These are phyloP conservation scores for Trifolium pratense DNA, from an alignment of 306 rosid genomes.

Conservation along the genomic window DNA sequence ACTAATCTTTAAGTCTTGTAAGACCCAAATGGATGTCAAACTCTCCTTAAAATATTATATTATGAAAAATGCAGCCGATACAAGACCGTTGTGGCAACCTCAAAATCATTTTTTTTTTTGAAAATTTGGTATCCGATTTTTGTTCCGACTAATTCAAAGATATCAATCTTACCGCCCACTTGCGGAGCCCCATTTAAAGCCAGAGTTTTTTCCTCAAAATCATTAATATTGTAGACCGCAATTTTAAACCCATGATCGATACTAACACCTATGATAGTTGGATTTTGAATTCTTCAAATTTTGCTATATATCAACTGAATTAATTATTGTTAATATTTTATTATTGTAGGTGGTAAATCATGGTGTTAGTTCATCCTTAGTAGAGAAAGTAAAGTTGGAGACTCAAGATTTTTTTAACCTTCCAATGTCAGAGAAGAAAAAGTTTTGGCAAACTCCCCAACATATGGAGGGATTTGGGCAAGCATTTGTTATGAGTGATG, in stretches of 20 bases:
- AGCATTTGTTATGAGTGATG: constrained; percentile 51
- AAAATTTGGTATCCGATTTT: too few species aligned
- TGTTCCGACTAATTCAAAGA: too few species aligned
- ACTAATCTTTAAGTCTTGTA: too few species aligned
- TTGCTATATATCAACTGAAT: neutral
- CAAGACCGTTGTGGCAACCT: too few species aligned
- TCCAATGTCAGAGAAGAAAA: constrained; percentile 58
- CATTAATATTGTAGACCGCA: neutral
- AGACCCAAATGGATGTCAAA: too few species aligned
- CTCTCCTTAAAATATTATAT: too few species aligned
- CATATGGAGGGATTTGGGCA: constrained; percentile 73
- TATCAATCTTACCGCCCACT: too few species aligned
- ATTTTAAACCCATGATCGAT: neutral
- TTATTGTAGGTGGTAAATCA: constrained; percentile 58
- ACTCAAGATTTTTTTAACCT: constrained; percentile 53
- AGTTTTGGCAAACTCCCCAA: constrained; percentile 51
- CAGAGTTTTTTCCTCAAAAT: too few species aligned
- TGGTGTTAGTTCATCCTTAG: constrained; percentile 46
- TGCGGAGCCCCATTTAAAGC: too few species aligned
- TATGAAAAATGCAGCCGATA: neutral
- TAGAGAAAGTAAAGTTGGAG: constrained; percentile 54
- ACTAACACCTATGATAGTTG: neutral
- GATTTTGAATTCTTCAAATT: neutral
- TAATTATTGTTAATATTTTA: neutral
- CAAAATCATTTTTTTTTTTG: neutral